Evolutionary conservation across 2,329 filamentous ascomycete genomes (phyloP).

Genomic region (Bipolaris bicolor): DNA sequence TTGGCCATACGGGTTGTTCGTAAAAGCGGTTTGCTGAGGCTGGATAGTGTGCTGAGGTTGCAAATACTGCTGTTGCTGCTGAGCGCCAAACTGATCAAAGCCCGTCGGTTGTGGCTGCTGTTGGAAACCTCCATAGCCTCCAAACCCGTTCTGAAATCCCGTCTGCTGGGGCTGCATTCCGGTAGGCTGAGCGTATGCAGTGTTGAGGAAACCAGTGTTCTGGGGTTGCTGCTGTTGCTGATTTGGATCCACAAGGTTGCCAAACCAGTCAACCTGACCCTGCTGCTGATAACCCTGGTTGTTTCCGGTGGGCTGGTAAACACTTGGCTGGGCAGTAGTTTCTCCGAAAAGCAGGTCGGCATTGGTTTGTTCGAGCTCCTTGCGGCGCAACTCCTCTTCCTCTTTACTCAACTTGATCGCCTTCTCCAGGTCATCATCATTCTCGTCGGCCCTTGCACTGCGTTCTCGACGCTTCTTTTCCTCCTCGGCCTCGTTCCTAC

Average conservation of each 20-base stretch:
- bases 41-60: constrained; percentile 55
- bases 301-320: constrained; percentile 83
- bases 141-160: constrained; percentile 72
- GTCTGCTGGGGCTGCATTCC: constrained; percentile 69
- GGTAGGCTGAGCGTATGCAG: constrained; percentile 76
- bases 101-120: constrained; percentile 66
- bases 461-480: constrained; percentile 74
- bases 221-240: constrained; percentile 62
- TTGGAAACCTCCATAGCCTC: constrained; percentile 62
- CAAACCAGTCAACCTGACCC: constrained; percentile 94
- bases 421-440: constrained; percentile 90
- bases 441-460: constrained; percentile 53
- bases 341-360: constrained; percentile 89
- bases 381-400: constrained; percentile 86
- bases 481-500: constrained; percentile 93
- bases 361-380: constrained; percentile 86
- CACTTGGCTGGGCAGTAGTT: constrained; percentile 64
- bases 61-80: constrained; percentile 32
- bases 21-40: constrained; percentile 66
- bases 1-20: constrained; percentile 51
- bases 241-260: constrained; percentile 84
- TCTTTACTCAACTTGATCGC: constrained; percentile 94
- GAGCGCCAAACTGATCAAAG: constrained; percentile 63
- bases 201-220: constrained; percentile 70
- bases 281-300: constrained; percentile 99